Conservation (phyloP, 306 rosid species). For the Malus asiatica region DNA sequence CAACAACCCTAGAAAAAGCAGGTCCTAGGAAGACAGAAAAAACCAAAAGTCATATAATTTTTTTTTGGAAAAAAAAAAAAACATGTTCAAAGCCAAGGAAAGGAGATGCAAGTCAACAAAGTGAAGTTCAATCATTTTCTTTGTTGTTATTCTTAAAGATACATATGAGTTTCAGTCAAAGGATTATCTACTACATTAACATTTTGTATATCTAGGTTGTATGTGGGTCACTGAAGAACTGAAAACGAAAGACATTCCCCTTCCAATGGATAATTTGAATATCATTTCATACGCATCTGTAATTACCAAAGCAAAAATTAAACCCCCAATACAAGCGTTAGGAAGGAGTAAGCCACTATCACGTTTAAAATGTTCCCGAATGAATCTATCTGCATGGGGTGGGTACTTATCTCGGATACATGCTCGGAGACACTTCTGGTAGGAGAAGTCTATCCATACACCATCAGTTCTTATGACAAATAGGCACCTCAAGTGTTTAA, state of each 20-base stretch:
- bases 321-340: slow-evolving; percentile 15
- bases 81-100: slow-evolving; percentile 13
- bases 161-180: slow-evolving; percentile 21
- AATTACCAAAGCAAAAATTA: background rate
- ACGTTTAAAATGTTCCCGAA: slow-evolving; percentile 71
- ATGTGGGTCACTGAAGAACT: slow-evolving; percentile 11
- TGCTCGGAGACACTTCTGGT: slow-evolving; percentile 74
- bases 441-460: slow-evolving; percentile 75
- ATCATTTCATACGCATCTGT: background rate
- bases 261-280: background rate
- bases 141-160: slow-evolving; percentile 25
- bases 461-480: slow-evolving; percentile 85
- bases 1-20: background rate
- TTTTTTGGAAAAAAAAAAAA: too few species aligned
- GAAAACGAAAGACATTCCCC: background rate
- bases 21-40: background rate
- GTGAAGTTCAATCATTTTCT: slow-evolving; percentile 33
- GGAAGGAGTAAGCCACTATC: slow-evolving; percentile 40
- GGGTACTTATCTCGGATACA: slow-evolving; percentile 76
- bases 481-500: slow-evolving; percentile 62
- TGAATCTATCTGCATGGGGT: slow-evolving; percentile 63
- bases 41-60: too few species aligned
- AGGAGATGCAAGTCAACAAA: slow-evolving; percentile 42
- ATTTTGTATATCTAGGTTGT: slow-evolving; percentile 16
- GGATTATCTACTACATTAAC: slow-evolving; percentile 38